Evolutionary conservation across 306 rosid genomes (phyloP), one percentile per base, ranked within the genome.

Genomic region (Acacia crassicarpa): DNA sequence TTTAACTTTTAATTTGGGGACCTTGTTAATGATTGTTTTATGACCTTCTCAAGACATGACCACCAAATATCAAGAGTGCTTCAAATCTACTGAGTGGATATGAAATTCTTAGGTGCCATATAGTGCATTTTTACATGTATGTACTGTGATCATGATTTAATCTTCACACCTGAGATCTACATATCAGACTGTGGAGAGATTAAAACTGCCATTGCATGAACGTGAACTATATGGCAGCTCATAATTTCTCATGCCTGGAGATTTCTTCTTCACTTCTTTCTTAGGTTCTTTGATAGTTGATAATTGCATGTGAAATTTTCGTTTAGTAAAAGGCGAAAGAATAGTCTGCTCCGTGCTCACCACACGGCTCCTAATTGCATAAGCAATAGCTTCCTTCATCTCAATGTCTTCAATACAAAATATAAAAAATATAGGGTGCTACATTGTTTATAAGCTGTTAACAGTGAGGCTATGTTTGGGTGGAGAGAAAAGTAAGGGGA

Each of bases 281-380:
- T 58, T 58, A 14, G 25, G 25, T n/a, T 54, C 27, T 54, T 54
- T 8, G 68, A 63, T 63, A 25, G 6, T 27, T 27, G 14, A 63
- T 63, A 25, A 14, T 27, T 27, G 14, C 0, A 53, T 19, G 20
- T 12, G 8, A 62, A 51, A 15, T 6, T 32, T 63, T 48, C 25
- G 41, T 86, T 87, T 81, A 89, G 93, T 91, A 89, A 88, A 89
- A 89, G 90, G 91, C 93, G 83, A 91, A 88, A 86, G 90, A 91
- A 89, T 89, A 88, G 86, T 86, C 86, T 81, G 87, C 88, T 83
- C 0, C 88, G 88, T 75, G 74, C 53, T 66, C 84, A 83, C 51
- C 81, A 58, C 89, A 74, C 65, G 81, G 83, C 89, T 86, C 80
- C 69, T 38, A 38, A 38, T 38, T 38, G 40, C 41, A 38, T 38